Evolutionary conservation across 345 rosid genomes (phyloP).

Genomic region (Eucalyptus marginata): DNA sequence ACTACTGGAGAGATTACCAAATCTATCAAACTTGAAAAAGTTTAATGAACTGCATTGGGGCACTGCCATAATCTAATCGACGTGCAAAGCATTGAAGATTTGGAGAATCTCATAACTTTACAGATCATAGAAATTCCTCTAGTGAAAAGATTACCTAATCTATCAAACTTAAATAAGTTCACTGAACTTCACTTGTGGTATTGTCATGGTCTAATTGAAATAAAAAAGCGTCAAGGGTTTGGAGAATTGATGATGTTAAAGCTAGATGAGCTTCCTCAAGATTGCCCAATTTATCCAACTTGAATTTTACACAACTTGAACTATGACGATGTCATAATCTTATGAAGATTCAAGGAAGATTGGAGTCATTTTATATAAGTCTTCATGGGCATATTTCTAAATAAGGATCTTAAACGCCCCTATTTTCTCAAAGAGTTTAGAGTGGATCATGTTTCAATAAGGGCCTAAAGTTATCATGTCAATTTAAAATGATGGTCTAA

Average conservation of each 20-base stretch:
- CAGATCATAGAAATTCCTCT: neutral
- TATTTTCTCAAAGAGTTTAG: too few relatives aligned
- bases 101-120: neutral
- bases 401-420: too few relatives aligned
- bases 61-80: neutral
- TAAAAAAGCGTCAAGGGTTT: neutral
- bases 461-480: too few relatives aligned
- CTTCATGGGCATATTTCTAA: too few relatives aligned
- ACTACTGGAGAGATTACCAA: neutral
- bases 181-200: neutral
- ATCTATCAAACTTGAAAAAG: neutral
- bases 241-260: neutral
- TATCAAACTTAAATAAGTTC: neutral
- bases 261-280: neutral
- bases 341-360: too few relatives aligned
- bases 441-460: too few relatives aligned
- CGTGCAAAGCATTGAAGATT: neutral
- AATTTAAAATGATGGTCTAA: too few relatives aligned
- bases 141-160: neutral
- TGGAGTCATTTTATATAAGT: too few relatives aligned
- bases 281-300: too few relatives aligned
- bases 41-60: neutral
- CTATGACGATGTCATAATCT: too few relatives aligned
- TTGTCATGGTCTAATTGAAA: neutral
- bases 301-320: too few relatives aligned